Conservation (phyloP, 768 basidiomycete species). For the Cyclocybe cylindracea region DNA sequence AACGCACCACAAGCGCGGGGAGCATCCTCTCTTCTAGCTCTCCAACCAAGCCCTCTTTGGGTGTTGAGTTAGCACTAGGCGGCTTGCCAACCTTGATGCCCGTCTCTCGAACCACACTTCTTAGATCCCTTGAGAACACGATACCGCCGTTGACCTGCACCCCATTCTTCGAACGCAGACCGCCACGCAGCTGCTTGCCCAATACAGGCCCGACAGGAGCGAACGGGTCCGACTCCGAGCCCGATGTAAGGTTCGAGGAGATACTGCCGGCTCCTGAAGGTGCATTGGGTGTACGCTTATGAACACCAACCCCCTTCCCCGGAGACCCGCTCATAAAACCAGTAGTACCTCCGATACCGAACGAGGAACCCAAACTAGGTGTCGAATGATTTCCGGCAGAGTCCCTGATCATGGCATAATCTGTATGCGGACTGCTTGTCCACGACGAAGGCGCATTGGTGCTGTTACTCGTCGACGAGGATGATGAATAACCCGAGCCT, state of each 20-base stretch:
- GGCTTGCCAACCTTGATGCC: conserved; percentile 27
- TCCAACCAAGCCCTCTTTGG: conserved; percentile 27
- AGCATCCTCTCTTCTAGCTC: conserved; percentile 53
- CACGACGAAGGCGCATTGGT: conserved; percentile 40
- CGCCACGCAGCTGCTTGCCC: conserved; percentile 58
- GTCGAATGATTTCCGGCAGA: not conserved
- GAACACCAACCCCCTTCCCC: conserved; percentile 3
- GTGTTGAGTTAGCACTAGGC: conserved; percentile 8
- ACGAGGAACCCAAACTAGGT: conserved; percentile 20
- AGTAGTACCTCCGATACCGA: conserved; percentile 2
- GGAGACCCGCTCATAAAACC: conserved; percentile 1
- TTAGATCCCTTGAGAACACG: conserved; percentile 69
- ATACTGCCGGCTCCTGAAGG: conserved; percentile 62
- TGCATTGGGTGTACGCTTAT: conserved; percentile 57
- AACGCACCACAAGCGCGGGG: conserved; percentile 79
- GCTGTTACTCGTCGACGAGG: conserved; percentile 42
- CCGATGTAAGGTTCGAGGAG: conserved; percentile 49
- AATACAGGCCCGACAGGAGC: conserved; percentile 47
- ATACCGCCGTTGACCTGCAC: conserved; percentile 44
- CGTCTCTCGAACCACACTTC: conserved; percentile 27
- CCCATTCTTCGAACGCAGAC: conserved; percentile 37
- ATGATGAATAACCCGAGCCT: conserved; percentile 41
- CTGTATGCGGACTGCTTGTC: conserved; percentile 24
- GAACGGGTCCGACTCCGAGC: conserved; percentile 43
- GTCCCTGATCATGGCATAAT: conserved; percentile 34